phyloP scores from a whole-genome alignment of 169 alveolate species.

The Plasmodium gaboni region DNA sequence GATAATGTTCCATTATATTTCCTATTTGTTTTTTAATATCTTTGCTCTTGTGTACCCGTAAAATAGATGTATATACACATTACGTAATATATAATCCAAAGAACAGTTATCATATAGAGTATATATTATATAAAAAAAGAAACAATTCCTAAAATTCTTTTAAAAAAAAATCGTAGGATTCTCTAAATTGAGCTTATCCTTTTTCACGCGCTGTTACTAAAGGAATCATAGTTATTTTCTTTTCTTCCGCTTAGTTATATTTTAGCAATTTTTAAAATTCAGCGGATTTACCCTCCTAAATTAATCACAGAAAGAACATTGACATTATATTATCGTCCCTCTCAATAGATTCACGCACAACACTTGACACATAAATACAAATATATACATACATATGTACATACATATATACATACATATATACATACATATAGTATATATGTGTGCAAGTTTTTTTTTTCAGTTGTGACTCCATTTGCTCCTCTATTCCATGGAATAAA shows the following conservation, averaged over 20 bases:
- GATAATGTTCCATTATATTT: slow-evolving; percentile 80
- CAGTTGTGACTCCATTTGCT: neutral
- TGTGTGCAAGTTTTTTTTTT: neutral
- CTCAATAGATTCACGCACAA: neutral
- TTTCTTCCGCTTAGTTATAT: slow-evolving; percentile 93
- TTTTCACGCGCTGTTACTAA: slow-evolving; percentile 94
- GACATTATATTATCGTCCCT: neutral
- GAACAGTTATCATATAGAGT: too few relatives aligned
- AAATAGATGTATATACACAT: too few relatives aligned
- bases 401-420: neutral
- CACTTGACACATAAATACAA: neutral
- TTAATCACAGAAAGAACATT: slow-evolving; percentile 6
- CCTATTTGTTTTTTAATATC: neutral
- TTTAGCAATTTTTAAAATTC: slow-evolving; percentile 85
- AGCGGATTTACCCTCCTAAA: slow-evolving; percentile 90
- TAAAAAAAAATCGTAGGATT: slow-evolving; percentile 36
- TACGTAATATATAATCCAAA: too few relatives aligned
- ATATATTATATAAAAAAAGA: too few relatives aligned
- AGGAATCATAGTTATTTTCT: slow-evolving; percentile 87
- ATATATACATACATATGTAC: neutral
- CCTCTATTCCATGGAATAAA: too few relatives aligned
- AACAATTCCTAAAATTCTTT: too few relatives aligned
- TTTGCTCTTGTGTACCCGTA: too few relatives aligned
- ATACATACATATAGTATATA: neutral
- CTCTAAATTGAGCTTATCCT: slow-evolving; percentile 90